These are phyloP conservation scores for Zasmidium citrigriseum DNA, from an alignment of 2,329 filamentous ascomycete species.

Conservation along the genomic window DNA sequence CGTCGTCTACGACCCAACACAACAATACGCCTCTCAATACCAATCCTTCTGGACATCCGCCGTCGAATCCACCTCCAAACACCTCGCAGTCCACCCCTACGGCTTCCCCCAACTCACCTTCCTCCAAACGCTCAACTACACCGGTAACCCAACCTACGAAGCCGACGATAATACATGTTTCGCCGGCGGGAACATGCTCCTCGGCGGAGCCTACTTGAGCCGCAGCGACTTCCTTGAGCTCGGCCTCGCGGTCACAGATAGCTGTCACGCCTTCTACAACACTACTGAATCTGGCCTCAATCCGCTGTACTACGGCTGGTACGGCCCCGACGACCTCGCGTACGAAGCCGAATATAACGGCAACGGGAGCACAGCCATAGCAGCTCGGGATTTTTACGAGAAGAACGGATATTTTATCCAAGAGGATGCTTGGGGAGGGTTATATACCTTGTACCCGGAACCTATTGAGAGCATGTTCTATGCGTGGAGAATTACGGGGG, in stretches of 20 bases:
- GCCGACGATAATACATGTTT: conserved; percentile 33
- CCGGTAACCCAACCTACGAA: conserved; percentile 12
- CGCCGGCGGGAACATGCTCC: conserved; percentile 35
- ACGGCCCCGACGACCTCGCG: background rate
- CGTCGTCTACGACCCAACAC: conserved; percentile 32
- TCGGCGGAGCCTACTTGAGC: conserved; percentile 31
- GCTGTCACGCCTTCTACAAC: conserved; percentile 24
- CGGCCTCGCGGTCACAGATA: conserved; percentile 33
- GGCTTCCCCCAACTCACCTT: conserved; percentile 34
- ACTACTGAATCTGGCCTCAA: conserved; percentile 26
- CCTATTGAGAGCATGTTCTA: background rate
- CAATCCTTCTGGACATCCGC: conserved; percentile 32
- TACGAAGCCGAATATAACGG: background rate
- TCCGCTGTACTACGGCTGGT: background rate
- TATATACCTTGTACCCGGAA: background rate
- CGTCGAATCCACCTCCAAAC: conserved; percentile 34
- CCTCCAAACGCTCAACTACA: conserved; percentile 19
- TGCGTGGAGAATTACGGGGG: background rate
- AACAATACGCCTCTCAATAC: conserved; percentile 26
- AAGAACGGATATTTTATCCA: background rate
- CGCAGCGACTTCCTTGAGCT: conserved; percentile 30
- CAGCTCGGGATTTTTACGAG: background rate
- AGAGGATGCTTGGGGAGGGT: background rate
- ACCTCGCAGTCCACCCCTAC: conserved; percentile 32
- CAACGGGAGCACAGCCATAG: background rate